Base-by-base conservation (phyloP, 2,329 filamentous ascomycete genomes). In the Aureobasidium leucospermi region DNA sequence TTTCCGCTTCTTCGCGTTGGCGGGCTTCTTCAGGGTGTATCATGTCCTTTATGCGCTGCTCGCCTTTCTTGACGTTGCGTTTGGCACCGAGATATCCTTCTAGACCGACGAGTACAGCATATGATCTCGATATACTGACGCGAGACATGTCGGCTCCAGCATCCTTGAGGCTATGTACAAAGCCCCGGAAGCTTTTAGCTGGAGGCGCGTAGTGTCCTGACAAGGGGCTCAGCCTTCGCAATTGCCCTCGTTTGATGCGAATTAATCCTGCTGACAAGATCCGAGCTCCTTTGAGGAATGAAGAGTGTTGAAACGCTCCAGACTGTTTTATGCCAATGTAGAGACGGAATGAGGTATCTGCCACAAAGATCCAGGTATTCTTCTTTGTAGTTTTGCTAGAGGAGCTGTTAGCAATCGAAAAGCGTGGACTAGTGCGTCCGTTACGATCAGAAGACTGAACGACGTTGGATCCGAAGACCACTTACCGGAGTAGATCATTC, bases 281-380 rank as follows among this genome's bases (percentile, higher is more conserved):
- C 11, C 91, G 84, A 9, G 86, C 82, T 28, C 91, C 92, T 63
- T 92, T 88, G 1, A 96, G 79, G 67, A 96, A 96, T 0, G 89
- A 94, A 11, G 87, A 92, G 73, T 96, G 92, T 67, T 96, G 92
- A 68, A 96, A 96, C 4, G 88, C 85, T 10, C 92, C 92, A 4
- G 85, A 87, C 70, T 89, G 85, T 69, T 96, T 96, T 76, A 96
- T 94, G 49, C 91, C 91, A 36, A 96, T 85, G 70, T 96, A 96
- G 0, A 96, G 78, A 0, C 89, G 84, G 71, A 92, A 94, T 1
- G 83, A 87, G 1, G 89, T 93, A 73, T 96, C 91, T 28, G 88
- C 87, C 7, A 92, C 91, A 67, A 96, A 96, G 64, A 96, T 95
- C 92, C 92, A 96, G 4, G 89, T 94, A 68, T 93, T 92, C 63